These are phyloP conservation scores for Pythium aphanidermatum DNA, from an alignment of 352 stramenopile species.

Conservation along the genomic window DNA sequence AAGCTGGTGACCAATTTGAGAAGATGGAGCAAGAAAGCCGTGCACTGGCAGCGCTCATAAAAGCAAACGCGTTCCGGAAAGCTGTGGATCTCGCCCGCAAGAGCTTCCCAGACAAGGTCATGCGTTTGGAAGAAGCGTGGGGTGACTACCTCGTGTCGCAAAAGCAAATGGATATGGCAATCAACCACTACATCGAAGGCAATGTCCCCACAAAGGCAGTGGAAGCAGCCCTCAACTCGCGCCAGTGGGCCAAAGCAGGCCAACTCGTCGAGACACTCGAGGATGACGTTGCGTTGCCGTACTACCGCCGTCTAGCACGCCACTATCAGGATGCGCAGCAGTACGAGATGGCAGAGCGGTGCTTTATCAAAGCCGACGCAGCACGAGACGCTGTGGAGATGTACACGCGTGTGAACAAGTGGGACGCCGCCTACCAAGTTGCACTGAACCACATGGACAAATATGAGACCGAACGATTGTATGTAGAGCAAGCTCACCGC, in stretches of 20 bases:
- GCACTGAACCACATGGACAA: conserved; percentile 90
- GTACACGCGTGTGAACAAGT: conserved; percentile 92
- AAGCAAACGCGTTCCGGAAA: conserved; percentile 89
- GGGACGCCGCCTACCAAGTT: conserved; percentile 91
- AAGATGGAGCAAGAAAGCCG: conserved; percentile 89
- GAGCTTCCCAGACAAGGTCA: conserved; percentile 88
- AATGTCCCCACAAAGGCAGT: conserved; percentile 91
- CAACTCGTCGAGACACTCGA: conserved; percentile 91
- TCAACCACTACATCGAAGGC: conserved; percentile 96
- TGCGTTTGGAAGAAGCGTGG: conserved; percentile 91
- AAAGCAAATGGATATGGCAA: conserved; percentile 95
- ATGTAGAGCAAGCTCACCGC: conserved; percentile 90
- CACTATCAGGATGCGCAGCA: conserved; percentile 89
- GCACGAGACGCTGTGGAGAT: conserved; percentile 91
- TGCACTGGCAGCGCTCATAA: conserved; percentile 89
- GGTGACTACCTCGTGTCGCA: conserved; percentile 90
- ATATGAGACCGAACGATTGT: conserved; percentile 88
- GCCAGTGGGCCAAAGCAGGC: conserved; percentile 90
- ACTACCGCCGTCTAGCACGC: conserved; percentile 83
- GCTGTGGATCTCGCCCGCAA: conserved; percentile 90
- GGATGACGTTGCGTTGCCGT: conserved; percentile 84
- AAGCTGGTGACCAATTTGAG: conserved; percentile 93
- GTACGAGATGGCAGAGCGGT: conserved; percentile 86
- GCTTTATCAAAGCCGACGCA: conserved; percentile 89
- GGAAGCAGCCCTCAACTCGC: conserved; percentile 88